Percentiles rank a stretch among this genome's conserved stretches.
Evolutionary conservation across 164 flowering plant genomes (phyloP).

Genomic region (Vitis rupestris): DNA sequence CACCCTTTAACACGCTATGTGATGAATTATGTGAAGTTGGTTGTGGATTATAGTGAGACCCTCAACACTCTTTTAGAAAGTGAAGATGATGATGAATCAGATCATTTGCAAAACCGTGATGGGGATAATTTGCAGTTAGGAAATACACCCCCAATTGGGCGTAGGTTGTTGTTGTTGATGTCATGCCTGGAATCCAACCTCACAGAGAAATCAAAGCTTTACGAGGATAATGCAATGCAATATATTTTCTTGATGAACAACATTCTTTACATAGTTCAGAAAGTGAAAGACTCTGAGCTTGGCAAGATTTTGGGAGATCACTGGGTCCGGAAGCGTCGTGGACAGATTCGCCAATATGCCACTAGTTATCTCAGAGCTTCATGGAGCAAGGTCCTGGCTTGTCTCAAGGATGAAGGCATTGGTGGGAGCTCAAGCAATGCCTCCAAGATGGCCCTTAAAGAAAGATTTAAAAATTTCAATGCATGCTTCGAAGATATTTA

Average conservation of each 20-base stretch:
- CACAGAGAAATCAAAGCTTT: slow-evolving; percentile 71
- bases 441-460: slow-evolving; percentile 66
- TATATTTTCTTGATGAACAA: slow-evolving; percentile 84
- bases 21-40: slow-evolving; percentile 74
- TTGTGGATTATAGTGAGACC: slow-evolving; percentile 72
- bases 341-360: slow-evolving; percentile 64
- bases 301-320: slow-evolving; percentile 67
- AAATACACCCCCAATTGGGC: slow-evolving; percentile 39
- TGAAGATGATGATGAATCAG: slow-evolving; percentile 15
- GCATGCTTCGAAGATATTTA: slow-evolving; percentile 75
- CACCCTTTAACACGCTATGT: slow-evolving; percentile 82
- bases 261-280: slow-evolving; percentile 73
- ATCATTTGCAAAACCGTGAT: slow-evolving; percentile 16
- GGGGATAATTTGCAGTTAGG: slow-evolving; percentile 25
- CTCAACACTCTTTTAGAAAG: slow-evolving; percentile 51
- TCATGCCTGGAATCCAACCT: slow-evolving; percentile 65
- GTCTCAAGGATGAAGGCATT: slow-evolving; percentile 82
- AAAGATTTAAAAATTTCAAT: slow-evolving; percentile 81
- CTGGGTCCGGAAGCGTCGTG: slow-evolving; percentile 77
- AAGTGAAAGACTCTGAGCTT: slow-evolving; percentile 84
- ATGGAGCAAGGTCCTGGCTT: slow-evolving; percentile 73
- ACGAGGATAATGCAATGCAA: slow-evolving; percentile 73
- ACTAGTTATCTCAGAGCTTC: slow-evolving; percentile 80
- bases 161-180: slow-evolving; percentile 42
- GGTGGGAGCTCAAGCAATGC: slow-evolving; percentile 67